Evolutionary conservation across 2,329 filamentous ascomycete genomes (phyloP), one percentile per base, ranked within the genome.

Genomic region (Didymella segeticola): DNA sequence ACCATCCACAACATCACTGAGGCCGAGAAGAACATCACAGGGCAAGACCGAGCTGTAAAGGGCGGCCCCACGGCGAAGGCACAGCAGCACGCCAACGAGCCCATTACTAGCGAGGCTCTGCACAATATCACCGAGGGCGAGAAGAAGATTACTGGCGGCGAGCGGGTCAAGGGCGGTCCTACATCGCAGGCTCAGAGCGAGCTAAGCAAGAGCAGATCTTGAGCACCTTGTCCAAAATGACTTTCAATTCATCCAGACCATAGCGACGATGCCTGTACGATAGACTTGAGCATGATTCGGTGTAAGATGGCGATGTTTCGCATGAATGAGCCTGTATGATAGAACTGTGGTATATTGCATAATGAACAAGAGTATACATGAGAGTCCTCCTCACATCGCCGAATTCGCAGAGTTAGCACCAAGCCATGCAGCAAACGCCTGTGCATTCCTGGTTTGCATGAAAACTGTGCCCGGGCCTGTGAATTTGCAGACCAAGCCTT

Each of bases 401-500:
- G 47, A 30, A n/a, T 36, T 47, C 12, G 41, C 29, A 33, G 63
- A 54, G 56, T 70, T 63, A 9, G 57, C 57, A 11, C 55, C 55
- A 49, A 87, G 71, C 74, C 83, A 86, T 12, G 74, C 68, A 1
- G 79, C 79, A 68, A 89, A 87, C 0, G 81, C 80, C 10, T 86
- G 84, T 45, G 91, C 83, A 70, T 97, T 98, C 58, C 95, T 85
- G 1, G 95, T 98, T 77, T 99, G 95, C 66, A 98, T 82, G 69
- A 93, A 97, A 0, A 99, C 84, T 0, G 91, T 96, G 0, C 95
- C 95, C 0, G 95, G 95, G 0, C 90, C 79, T 64, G 88, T 91
- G 63, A 98, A 98, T 71, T 92, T 96, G 80, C 95, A 99, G 4
- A 96, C 93, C 29, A 98, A 79, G 0, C 95, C 95, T 76, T 99